phyloP scores from a whole-genome alignment of 2,329 filamentous ascomycete genomes.

The Fusarium sp. region DNA sequence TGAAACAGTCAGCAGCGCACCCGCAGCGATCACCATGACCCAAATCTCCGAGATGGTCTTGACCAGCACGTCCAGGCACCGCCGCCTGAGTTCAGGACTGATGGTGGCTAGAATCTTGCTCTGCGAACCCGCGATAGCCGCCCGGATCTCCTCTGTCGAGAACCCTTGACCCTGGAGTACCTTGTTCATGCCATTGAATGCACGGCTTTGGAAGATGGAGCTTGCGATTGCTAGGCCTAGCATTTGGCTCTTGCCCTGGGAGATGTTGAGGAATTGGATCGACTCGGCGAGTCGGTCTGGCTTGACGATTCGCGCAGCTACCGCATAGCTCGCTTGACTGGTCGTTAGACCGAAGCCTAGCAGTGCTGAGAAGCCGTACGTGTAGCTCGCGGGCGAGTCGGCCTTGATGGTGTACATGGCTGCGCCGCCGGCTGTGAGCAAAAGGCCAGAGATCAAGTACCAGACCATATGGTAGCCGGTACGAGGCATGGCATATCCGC shows the following conservation, averaged over 20 bases:
- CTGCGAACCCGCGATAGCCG: slow-evolving; percentile 21
- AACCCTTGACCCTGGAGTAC: slow-evolving; percentile 18
- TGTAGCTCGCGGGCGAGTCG: slow-evolving; percentile 24
- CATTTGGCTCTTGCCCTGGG: slow-evolving; percentile 27
- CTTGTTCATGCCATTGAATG: slow-evolving; percentile 17
- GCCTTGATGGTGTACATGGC: not conserved
- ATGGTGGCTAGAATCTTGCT: slow-evolving; percentile 17
- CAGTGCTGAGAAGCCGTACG: slow-evolving; percentile 30
- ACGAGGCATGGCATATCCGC: slow-evolving; percentile 23
- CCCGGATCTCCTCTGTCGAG: slow-evolving; percentile 17
- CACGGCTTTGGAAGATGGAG: slow-evolving; percentile 23
- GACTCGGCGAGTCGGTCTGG: slow-evolving; percentile 15
- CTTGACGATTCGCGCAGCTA: slow-evolving; percentile 2
- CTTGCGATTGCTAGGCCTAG: slow-evolving; percentile 17
- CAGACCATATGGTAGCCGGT: slow-evolving; percentile 11
- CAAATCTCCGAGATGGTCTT: slow-evolving; percentile 25
- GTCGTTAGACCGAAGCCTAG: slow-evolving; percentile 25
- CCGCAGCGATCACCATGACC: slow-evolving; percentile 27
- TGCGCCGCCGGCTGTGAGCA: not conserved
- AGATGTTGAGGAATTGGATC: slow-evolving; percentile 28
- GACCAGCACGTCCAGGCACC: slow-evolving; percentile 19
- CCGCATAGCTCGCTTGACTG: slow-evolving; percentile 15
- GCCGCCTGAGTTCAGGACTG: slow-evolving; percentile 3
- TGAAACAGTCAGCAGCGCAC: slow-evolving; percentile 14
- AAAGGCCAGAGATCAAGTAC: not conserved